phyloP scores from a whole-genome alignment of 2,329 filamentous ascomycete species.

The Stromatinia cepivora region DNA sequence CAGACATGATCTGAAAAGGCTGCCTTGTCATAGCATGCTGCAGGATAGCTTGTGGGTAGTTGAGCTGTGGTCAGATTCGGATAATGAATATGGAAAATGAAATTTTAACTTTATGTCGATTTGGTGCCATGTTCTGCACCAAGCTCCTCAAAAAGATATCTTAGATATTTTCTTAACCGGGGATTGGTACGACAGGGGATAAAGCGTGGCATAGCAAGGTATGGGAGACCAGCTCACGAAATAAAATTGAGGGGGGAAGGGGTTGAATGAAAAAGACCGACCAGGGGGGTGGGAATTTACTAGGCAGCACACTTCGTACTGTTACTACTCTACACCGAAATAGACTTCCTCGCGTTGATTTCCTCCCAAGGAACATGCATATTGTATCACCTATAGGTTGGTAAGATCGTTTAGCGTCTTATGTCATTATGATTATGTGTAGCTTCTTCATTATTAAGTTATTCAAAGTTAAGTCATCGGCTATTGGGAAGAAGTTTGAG shows the following conservation, averaged over 20 bases:
- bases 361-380: neutral
- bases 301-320: neutral
- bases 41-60: too few relatives aligned
- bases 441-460: neutral
- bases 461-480: constrained; percentile 3
- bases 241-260: neutral
- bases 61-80: too few relatives aligned
- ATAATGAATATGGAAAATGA: neutral
- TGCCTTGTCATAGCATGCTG: too few relatives aligned
- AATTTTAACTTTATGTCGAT: neutral
- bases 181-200: constrained; percentile 10
- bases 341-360: constrained; percentile 1
- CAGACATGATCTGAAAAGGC: constrained; percentile 11
- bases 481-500: constrained; percentile 20
- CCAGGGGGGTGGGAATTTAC: neutral
- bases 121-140: constrained; percentile 30
- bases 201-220: constrained; percentile 15
- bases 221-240: constrained; percentile 1
- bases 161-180: constrained; percentile 8
- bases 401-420: constrained; percentile 8
- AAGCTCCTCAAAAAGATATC: constrained; percentile 25
- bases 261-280: neutral
- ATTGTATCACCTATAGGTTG: neutral
- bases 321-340: neutral
- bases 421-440: neutral